Evolutionary conservation across 2,329 filamentous ascomycete species (phyloP).

Genomic region (Aspergillus pseudoviridinutans): DNA sequence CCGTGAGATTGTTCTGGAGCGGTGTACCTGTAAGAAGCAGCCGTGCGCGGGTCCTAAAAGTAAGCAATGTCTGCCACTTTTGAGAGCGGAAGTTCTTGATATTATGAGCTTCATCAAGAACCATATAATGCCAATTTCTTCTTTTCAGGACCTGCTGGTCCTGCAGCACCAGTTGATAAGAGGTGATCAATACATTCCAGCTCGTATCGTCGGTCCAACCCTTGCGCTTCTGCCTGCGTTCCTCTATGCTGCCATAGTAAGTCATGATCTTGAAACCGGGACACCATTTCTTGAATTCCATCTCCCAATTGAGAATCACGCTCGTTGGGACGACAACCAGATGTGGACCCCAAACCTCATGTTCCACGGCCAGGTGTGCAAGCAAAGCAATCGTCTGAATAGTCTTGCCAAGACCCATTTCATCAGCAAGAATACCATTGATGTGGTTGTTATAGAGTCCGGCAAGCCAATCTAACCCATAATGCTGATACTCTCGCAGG

Average conservation of each 20-base stretch:
- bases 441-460: slow-evolving; percentile 87
- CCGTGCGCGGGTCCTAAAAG: slow-evolving; percentile 84
- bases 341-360: slow-evolving; percentile 93
- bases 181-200: slow-evolving; percentile 98
- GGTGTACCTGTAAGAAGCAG: slow-evolving; percentile 91
- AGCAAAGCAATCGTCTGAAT: slow-evolving; percentile 95
- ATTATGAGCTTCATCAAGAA: slow-evolving; percentile 96
- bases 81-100: slow-evolving; percentile 99
- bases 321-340: slow-evolving; percentile 94
- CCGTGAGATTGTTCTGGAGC: slow-evolving; percentile 92
- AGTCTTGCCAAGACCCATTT: slow-evolving; percentile 98
- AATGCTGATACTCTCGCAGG: slow-evolving; percentile 91
- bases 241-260: slow-evolving; percentile 92
- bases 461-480: slow-evolving; percentile 94
- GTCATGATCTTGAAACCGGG: slow-evolving; percentile 97
- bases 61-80: slow-evolving; percentile 90
- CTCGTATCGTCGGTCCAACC: slow-evolving; percentile 91
- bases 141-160: slow-evolving; percentile 93
- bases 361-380: slow-evolving; percentile 84
- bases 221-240: slow-evolving; percentile 82
- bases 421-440: slow-evolving; percentile 94
- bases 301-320: slow-evolving; percentile 99
- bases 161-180: slow-evolving; percentile 91
- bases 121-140: slow-evolving; percentile 94
- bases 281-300: slow-evolving; percentile 99